Base-by-base conservation (phyloP, 1,284 basidiomycete species). In the Cystobasidium sp. region DNA sequence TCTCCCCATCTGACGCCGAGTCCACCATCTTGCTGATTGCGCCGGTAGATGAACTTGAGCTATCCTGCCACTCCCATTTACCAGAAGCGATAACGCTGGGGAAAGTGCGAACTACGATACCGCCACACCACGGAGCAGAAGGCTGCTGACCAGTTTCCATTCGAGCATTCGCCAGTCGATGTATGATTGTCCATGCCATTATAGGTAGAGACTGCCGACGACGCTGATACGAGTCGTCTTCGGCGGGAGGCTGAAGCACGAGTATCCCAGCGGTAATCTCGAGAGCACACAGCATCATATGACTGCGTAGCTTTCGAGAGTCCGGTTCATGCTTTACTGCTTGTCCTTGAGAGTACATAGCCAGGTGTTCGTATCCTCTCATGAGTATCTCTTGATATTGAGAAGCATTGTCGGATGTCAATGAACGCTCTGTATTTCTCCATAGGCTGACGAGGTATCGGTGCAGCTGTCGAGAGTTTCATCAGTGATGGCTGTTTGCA, bases 191-290 rank as follows among this genome's bases (percentile, higher is more conserved):
- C 53, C 53, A 56, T 12, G 53, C 53, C 53, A 56, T 56, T 1
- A 56, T 56, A 4, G 53, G 53, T 9, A 56, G 53, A 56, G 24
- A 31, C 24, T 56, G 53, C 9, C 53, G 53, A 14, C 53, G 53
- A 14, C 53, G 53, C 22, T 56, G 53, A 37, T 56, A 56, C 5
- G 31, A 31, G 53, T 37, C 53, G 14, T 56, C 53, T 56, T 10
- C 24, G 6, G 53, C 3, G 10, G 24, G 24, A 4, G 24, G 53
- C 24, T 56, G 53, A 3, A 56, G 24, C 18, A 56, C 53, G 24
- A 56, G 18, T 22, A 56, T 37, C 24, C 24, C 20, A 37, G 53
- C 53, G 14, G 53, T 56, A 37, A 56, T 22, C 24, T 56, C 53
- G 18, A 56, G 24, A 12, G 53, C 53, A 37, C 53, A 56, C 22